Conservation (phyloP, 345 rosid genomes). For the Citrus sp. region DNA sequence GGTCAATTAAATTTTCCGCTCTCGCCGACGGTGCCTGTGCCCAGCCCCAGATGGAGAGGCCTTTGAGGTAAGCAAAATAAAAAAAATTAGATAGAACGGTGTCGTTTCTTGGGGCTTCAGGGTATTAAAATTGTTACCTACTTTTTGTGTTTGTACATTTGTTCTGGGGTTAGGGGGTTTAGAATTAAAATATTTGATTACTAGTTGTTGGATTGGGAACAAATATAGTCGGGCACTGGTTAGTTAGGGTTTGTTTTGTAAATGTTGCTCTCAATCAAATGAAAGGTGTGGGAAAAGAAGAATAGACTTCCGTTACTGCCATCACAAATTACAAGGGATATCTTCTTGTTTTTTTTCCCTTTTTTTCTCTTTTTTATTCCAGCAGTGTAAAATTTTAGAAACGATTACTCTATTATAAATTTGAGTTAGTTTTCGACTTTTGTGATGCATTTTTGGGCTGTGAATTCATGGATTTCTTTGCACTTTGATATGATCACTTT, state of each 20-base stretch:
- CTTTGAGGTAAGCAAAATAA: slow-evolving; percentile 26
- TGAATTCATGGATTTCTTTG: background rate
- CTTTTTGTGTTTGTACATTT: slow-evolving; percentile 13
- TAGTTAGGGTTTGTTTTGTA: slow-evolving; percentile 5
- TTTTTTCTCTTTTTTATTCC: no score
- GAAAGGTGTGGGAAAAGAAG: background rate
- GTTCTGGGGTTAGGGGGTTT: slow-evolving; percentile 6
- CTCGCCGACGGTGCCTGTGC: slow-evolving; percentile 70
- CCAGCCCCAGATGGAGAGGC: slow-evolving; percentile 67
- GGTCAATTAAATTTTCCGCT: slow-evolving; percentile 55
- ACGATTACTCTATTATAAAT: no score
- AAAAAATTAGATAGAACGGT: background rate
- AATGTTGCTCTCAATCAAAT: background rate
- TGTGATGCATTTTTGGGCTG: background rate
- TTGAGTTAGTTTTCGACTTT: background rate
- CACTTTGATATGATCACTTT: background rate
- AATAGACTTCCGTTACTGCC: background rate
- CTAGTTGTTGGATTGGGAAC: slow-evolving; percentile 8
- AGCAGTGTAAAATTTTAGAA: no score
- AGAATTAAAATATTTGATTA: slow-evolving; percentile 15
- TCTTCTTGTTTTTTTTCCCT: no score
- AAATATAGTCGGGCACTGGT: background rate
- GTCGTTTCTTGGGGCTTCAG: slow-evolving; percentile 5
- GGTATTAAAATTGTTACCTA: background rate
- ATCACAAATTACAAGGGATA: background rate